These are phyloP conservation scores for Coemansia sp. DNA, from an alignment of 192 early-diverging fungal species.

Conservation along the genomic window DNA sequence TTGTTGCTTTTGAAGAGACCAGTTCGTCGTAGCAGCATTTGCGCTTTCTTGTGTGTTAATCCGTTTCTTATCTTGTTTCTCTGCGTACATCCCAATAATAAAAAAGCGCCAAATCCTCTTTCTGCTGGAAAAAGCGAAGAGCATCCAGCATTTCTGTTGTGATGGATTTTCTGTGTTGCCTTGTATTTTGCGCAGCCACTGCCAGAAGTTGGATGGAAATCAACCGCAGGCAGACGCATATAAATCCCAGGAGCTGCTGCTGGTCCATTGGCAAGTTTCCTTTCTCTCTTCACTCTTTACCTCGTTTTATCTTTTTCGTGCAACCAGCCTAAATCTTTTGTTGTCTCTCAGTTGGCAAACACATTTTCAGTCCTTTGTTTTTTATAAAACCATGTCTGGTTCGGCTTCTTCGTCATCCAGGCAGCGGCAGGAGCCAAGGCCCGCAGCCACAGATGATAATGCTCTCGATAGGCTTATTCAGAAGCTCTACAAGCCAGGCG, in stretches of 20 bases:
- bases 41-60: neutral
- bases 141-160: too few species aligned
- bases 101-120: too few species aligned
- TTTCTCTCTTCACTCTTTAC: neutral
- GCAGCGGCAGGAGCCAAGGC: too few species aligned
- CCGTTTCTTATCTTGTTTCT: too few species aligned
- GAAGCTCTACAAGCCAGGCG: neutral
- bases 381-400: too few species aligned
- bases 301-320: neutral
- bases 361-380: too few species aligned
- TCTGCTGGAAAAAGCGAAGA: too few species aligned
- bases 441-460: neutral
- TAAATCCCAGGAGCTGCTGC: neutral
- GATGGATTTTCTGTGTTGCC: too few species aligned
- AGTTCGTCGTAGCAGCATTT: neutral
- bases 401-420: neutral
- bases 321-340: too few species aligned
- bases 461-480: neutral
- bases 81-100: too few species aligned
- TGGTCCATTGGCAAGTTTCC: neutral
- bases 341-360: too few species aligned
- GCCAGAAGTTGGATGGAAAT: neutral
- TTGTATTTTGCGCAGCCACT: too few species aligned
- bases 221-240: neutral
- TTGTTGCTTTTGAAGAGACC: slow-evolving; percentile 71